phyloP scores from a whole-genome alignment of 768 basidiomycete genomes.

The Heimioporus sp. region DNA sequence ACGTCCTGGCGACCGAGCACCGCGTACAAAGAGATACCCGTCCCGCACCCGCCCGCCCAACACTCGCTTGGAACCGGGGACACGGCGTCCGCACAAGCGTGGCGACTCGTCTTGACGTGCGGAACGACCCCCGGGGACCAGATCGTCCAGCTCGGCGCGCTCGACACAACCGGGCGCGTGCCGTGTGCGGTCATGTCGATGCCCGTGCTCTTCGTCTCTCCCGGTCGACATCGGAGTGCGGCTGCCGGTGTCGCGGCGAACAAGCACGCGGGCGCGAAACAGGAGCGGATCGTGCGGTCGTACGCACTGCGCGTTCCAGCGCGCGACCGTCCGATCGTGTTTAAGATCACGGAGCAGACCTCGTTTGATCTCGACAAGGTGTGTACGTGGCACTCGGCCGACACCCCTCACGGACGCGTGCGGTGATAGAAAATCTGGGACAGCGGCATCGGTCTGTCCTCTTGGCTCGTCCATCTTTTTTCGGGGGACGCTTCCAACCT shows the following conservation, averaged over 20 bases:
- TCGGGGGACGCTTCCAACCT: slow-evolving; percentile 3
- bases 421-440: slow-evolving; percentile 89
- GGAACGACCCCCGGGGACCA: slow-evolving; percentile 27
- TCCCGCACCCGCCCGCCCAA: slow-evolving; percentile 54
- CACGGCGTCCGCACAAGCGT: slow-evolving; percentile 49
- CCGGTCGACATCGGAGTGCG: slow-evolving; percentile 24
- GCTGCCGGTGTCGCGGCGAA: background rate
- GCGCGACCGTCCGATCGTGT: slow-evolving; percentile 6
- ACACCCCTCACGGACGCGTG: too few relatives aligned
- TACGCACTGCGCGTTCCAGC: slow-evolving; percentile 8
- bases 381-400: slow-evolving; percentile 10
- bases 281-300: slow-evolving; percentile 56
- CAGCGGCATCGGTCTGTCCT: slow-evolving; percentile 81
- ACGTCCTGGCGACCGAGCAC: slow-evolving; percentile 69
- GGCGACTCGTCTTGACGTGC: slow-evolving; percentile 62
- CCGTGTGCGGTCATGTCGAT: slow-evolving; percentile 69
- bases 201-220: slow-evolving; percentile 46
- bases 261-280: slow-evolving; percentile 41
- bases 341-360: slow-evolving; percentile 74
- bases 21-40: slow-evolving; percentile 72
- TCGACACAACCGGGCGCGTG: slow-evolving; percentile 35
- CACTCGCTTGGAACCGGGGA: background rate
- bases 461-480: slow-evolving; percentile 61
- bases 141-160: slow-evolving; percentile 42
- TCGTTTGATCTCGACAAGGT: slow-evolving; percentile 95